Evolutionary conservation across 805 yeast species (phyloP).

Genomic region (Saccharomycopsis synnaedendra): DNA sequence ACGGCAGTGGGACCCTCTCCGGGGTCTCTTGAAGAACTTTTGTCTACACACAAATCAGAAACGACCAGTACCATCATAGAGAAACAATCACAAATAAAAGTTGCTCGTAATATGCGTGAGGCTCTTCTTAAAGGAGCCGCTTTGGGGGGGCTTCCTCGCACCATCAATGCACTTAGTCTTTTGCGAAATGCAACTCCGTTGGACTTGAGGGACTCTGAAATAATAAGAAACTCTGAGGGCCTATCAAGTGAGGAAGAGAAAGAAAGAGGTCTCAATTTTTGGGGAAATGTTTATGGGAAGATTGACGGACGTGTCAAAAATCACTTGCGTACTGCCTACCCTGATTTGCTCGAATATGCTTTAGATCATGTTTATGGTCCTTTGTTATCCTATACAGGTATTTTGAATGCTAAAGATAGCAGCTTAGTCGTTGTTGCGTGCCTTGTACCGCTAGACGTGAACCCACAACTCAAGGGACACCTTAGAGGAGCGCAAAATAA

Average conservation of each 20-base stretch:
- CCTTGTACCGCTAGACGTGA: constrained; percentile 85
- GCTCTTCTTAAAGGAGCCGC: constrained; percentile 71
- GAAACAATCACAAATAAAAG: constrained; percentile 18
- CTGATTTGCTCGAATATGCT: constrained; percentile 72
- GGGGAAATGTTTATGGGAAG: constrained; percentile 69
- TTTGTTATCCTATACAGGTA: constrained; percentile 53
- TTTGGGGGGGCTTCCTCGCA: constrained; percentile 71
- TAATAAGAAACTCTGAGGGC: constrained; percentile 21
- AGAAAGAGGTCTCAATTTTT: constrained; percentile 49
- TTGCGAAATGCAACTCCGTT: constrained; percentile 57
- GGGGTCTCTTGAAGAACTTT: constrained; percentile 6
- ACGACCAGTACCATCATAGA: neutral
- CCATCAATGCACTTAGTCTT: constrained; percentile 65
- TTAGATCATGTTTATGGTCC: constrained; percentile 69
- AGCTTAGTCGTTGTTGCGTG: constrained; percentile 68
- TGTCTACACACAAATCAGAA: constrained; percentile 6
- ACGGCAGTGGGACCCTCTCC: constrained; percentile 13
- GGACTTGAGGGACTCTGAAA: constrained; percentile 25
- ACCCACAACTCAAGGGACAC: constrained; percentile 88
- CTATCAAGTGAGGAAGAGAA: constrained; percentile 17
- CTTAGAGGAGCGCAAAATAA: constrained; percentile 73
- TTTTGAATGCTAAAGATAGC: constrained; percentile 58
- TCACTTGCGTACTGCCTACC: constrained; percentile 67
- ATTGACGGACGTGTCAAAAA: constrained; percentile 53
- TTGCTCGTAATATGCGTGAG: constrained; percentile 57